phyloP scores from a whole-genome alignment of 164 flowering plant genomes.

The Protea cynaroides region DNA sequence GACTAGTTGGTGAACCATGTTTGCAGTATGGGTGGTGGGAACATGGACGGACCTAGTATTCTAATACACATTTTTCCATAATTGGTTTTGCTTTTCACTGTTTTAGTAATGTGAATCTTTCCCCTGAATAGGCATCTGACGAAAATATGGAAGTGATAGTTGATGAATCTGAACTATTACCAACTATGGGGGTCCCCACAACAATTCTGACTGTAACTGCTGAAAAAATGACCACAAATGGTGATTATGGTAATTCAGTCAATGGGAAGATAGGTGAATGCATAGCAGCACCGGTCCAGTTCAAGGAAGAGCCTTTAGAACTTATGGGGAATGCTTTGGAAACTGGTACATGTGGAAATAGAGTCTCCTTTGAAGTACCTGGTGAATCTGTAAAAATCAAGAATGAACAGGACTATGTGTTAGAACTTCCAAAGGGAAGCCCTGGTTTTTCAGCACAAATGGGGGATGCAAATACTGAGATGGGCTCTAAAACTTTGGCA shows the following conservation, averaged over 20 bases:
- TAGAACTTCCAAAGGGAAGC: constrained; percentile 6
- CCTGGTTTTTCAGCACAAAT: constrained; percentile 11
- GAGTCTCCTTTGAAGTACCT: constrained; percentile 7
- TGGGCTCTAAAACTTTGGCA: constrained; percentile 2
- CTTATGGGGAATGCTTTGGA: constrained; percentile 11
- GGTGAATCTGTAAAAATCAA: constrained; percentile 10
- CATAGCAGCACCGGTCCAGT: constrained; percentile 1
- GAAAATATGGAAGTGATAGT: constrained; percentile 12
- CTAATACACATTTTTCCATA: no score
- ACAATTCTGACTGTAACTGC: constrained; percentile 8
- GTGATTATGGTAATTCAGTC: constrained; percentile 3
- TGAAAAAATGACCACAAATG: constrained; percentile 13
- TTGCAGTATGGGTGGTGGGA: neutral
- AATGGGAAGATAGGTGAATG: neutral
- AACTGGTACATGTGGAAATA: neutral
- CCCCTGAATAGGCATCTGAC: constrained; percentile 27
- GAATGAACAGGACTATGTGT: constrained; percentile 2
- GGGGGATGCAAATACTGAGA: constrained; percentile 3
- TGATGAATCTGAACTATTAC: constrained; percentile 26
- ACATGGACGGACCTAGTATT: neutral
- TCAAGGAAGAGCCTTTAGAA: constrained; percentile 12
- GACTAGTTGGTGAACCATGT: neutral
- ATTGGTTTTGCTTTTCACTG: neutral
- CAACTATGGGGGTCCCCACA: constrained; percentile 16
- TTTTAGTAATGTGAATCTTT: neutral